phyloP scores from a whole-genome alignment of 371 early-diverging fungal species.

The Vairimorpha necatrix region DNA sequence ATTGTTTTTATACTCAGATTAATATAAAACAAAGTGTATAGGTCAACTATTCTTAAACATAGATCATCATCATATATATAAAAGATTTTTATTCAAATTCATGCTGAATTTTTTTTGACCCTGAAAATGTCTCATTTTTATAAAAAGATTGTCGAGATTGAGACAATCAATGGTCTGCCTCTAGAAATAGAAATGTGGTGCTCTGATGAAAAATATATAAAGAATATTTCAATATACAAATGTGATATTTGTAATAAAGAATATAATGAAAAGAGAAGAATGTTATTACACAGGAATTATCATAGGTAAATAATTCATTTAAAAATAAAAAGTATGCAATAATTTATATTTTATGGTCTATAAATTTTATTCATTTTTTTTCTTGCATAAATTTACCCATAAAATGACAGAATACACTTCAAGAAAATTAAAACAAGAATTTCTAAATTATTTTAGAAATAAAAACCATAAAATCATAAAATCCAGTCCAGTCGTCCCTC shows the following conservation, averaged over 20 bases:
- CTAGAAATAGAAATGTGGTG: conserved; percentile 47
- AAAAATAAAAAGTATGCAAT: no score
- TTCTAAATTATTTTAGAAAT: conserved; percentile 78
- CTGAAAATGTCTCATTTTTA: not conserved
- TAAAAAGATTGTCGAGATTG: conserved; percentile 25
- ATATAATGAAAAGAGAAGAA: conserved; percentile 46
- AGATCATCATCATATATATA: no score
- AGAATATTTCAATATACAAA: conserved; percentile 12
- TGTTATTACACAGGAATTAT: conserved; percentile 39
- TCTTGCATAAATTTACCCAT: not conserved
- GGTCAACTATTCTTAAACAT: no score
- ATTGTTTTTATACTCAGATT: not conserved
- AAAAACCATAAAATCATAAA: conserved; percentile 75
- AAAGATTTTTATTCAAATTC: no score
- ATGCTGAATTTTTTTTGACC: no score
- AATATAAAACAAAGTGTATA: no score
- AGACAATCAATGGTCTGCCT: conserved; percentile 40
- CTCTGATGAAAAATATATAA: conserved; percentile 33
- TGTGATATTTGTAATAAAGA: conserved; percentile 47
- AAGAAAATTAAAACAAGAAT: conserved; percentile 67
- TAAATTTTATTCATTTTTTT: not conserved
- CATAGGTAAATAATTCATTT: conserved; percentile 25
- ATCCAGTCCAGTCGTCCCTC: conserved; percentile 85
- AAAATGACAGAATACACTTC: conserved; percentile 38
- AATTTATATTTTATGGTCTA: not conserved